phyloP scores from a whole-genome alignment of 371 early-diverging fungal species.

The Actinomucor elegans region DNA sequence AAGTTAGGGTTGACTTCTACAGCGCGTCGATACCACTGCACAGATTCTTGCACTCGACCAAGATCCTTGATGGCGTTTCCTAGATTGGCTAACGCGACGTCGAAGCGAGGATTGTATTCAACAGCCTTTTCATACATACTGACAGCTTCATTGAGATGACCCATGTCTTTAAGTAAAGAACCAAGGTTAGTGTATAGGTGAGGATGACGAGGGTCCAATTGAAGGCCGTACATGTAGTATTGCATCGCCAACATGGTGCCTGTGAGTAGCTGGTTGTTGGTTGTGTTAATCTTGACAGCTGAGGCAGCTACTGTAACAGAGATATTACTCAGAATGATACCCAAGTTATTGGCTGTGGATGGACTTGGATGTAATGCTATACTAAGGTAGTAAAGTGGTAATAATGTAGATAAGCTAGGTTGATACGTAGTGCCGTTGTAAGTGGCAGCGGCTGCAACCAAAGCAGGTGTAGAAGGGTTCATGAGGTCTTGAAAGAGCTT shows the following conservation, averaged over 20 bases:
- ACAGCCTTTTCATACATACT: slow-evolving; percentile 90
- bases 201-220: slow-evolving; percentile 81
- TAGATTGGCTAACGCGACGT: slow-evolving; percentile 89
- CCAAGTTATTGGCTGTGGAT: slow-evolving; percentile 88
- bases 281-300: slow-evolving; percentile 39
- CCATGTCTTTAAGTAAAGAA: slow-evolving; percentile 85
- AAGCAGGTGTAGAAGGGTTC: slow-evolving; percentile 45
- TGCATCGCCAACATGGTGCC: slow-evolving; percentile 75
- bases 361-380: slow-evolving; percentile 81
- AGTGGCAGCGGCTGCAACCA: slow-evolving; percentile 43
- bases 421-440: slow-evolving; percentile 30
- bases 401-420: slow-evolving; percentile 64
- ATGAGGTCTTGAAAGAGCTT: slow-evolving; percentile 84
- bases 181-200: slow-evolving; percentile 91
- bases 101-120: slow-evolving; percentile 81
- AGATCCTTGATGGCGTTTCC: slow-evolving; percentile 90
- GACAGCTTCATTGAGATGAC: slow-evolving; percentile 81
- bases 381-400: slow-evolving; percentile 84
- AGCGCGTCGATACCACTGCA: slow-evolving; percentile 83
- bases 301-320: slow-evolving; percentile 58
- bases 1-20: slow-evolving; percentile 87
- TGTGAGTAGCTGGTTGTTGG: slow-evolving; percentile 18
- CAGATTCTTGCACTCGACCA: slow-evolving; percentile 86
- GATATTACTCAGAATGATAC: slow-evolving; percentile 77
- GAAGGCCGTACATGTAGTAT: slow-evolving; percentile 87